phyloP scores from a whole-genome alignment of 176 grass and related monocot genomes.

The Oryza coarctata region DNA sequence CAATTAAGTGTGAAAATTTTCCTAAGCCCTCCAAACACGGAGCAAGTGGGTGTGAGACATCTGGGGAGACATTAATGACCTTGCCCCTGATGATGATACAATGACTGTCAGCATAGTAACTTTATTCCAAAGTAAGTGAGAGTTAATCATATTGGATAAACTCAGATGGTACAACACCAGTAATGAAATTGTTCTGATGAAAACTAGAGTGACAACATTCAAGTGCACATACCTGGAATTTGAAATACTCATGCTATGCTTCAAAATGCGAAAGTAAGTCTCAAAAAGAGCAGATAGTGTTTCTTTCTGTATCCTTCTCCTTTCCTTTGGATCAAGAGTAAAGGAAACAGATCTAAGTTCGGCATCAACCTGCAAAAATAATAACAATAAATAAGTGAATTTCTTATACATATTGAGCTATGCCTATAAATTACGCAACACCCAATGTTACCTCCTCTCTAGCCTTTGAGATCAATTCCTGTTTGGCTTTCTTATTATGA shows the following conservation, averaged over 20 bases:
- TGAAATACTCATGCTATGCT: conserved; percentile 57
- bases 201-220: conserved; percentile 1
- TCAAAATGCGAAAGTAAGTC: conserved; percentile 84
- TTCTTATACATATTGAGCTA: conserved; percentile 4
- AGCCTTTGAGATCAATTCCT: conserved; percentile 70
- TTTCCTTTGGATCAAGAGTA: conserved; percentile 62
- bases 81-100: conserved; percentile 50
- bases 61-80: conserved; percentile 18
- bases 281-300: conserved; percentile 83
- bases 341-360: conserved; percentile 90
- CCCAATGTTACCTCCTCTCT: conserved; percentile 72
- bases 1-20: conserved; percentile 96
- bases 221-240: conserved; percentile 54
- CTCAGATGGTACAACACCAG: background rate
- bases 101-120: conserved; percentile 14
- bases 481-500: conserved; percentile 76
- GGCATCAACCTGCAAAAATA: conserved; percentile 66
- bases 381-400: background rate
- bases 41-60: conserved; percentile 63
- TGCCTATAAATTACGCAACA: conserved; percentile 3
- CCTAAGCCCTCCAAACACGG: conserved; percentile 87
- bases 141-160: conserved; percentile 18
- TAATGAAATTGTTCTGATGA: background rate
- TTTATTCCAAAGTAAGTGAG: conserved; percentile 19
- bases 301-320: conserved; percentile 78